These are phyloP conservation scores for Erysiphe neolycopersici DNA, from an alignment of 2,329 filamentous ascomycete species.

Conservation along the genomic window DNA sequence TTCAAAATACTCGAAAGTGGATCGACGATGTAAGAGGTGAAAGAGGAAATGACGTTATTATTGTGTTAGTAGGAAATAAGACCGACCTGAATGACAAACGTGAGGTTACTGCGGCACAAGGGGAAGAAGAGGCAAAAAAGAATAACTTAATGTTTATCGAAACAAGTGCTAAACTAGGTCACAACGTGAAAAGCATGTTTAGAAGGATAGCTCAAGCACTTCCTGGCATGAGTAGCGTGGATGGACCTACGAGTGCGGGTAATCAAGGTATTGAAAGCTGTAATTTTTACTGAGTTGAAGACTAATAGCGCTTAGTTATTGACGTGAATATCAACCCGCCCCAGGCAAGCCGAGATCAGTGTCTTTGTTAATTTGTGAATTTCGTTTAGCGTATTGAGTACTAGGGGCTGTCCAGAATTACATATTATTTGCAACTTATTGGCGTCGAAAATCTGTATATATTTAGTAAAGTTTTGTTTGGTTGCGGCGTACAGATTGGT, in stretches of 20 bases:
- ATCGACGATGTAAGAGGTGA: constrained; percentile 95
- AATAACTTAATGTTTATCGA: constrained; percentile 98
- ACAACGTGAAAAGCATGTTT: constrained; percentile 95
- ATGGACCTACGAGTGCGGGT: constrained; percentile 42
- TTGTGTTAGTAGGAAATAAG: constrained; percentile 96
- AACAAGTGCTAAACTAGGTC: constrained; percentile 89
- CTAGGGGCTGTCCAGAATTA: constrained; percentile 10
- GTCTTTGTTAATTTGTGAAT: constrained; percentile 26
- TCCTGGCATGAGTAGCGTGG: constrained; percentile 87
- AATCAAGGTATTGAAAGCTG: constrained; percentile 36
- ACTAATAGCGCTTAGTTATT: constrained; percentile 38
- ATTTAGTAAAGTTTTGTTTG: constrained; percentile 6
- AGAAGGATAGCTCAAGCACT: constrained; percentile 94
- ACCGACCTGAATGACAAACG: constrained; percentile 96
- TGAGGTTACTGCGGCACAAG: constrained; percentile 86
- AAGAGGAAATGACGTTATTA: constrained; percentile 94
- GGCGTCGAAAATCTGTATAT: constrained; percentile 13
- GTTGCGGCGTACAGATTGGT: background rate
- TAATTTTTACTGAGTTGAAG: constrained; percentile 14
- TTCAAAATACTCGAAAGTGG: constrained; percentile 98
- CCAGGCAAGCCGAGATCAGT: constrained; percentile 44
- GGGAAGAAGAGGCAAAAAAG: constrained; percentile 94
- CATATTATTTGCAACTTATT: constrained; percentile 12
- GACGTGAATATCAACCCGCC: constrained; percentile 66
- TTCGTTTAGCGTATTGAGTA: constrained; percentile 6